Percentiles rank a stretch among this genome's conserved stretches.
phyloP scores from a whole-genome alignment of 2,329 filamentous ascomycete genomes.

The Penicillium thymicola region DNA sequence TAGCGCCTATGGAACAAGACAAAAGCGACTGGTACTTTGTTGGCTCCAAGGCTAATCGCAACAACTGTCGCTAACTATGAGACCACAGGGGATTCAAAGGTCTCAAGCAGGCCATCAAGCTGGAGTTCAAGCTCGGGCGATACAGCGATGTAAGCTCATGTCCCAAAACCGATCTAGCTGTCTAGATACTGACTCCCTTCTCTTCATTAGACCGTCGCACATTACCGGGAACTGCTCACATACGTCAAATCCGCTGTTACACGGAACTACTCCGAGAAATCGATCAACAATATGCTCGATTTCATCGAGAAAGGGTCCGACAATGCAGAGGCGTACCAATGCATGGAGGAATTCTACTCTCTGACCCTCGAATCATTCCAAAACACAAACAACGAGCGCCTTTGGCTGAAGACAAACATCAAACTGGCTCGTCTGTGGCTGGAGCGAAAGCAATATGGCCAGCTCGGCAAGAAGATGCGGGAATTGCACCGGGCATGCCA shows the following conservation, averaged over 20 bases:
- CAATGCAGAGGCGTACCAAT: conserved; percentile 66
- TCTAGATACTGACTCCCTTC: neutral
- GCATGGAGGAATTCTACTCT: conserved; percentile 94
- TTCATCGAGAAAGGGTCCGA: conserved; percentile 91
- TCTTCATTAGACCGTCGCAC: conserved; percentile 69
- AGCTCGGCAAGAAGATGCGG: conserved; percentile 76
- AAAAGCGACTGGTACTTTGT: conserved; percentile 80
- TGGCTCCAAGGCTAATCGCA: neutral
- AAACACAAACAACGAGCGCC: conserved; percentile 91
- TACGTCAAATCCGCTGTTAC: conserved; percentile 97
- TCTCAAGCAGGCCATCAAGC: conserved; percentile 94
- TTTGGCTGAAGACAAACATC: conserved; percentile 98
- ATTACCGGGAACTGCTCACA: conserved; percentile 91
- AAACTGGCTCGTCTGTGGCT: conserved; percentile 90
- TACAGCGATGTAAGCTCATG: conserved; percentile 67
- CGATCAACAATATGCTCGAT: conserved; percentile 98
- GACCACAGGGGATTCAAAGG: conserved; percentile 78
- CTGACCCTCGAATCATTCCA: conserved; percentile 92
- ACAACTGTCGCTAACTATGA: conserved; percentile 20
- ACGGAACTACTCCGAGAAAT: conserved; percentile 97
- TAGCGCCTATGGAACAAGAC: conserved; percentile 78
- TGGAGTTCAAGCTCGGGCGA: conserved; percentile 87
- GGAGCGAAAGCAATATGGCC: conserved; percentile 81
- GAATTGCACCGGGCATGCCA: conserved; percentile 90
- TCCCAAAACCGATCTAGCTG: neutral